Evolutionary conservation across 768 basidiomycete genomes (phyloP), one percentile per base, ranked within the genome.

Genomic region (Pisolithus albus): DNA sequence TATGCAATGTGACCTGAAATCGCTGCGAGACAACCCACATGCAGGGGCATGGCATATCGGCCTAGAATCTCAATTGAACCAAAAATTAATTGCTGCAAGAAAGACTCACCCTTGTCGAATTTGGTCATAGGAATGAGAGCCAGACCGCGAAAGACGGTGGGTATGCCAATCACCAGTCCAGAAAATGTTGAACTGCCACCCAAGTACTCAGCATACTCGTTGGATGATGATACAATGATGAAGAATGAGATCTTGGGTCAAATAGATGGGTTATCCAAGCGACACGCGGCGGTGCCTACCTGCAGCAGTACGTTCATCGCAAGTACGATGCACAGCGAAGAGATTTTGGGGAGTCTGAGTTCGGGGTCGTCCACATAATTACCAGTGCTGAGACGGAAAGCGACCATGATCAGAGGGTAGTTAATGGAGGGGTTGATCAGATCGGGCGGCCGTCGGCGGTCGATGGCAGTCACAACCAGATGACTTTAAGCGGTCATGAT

Each of bases 181-280:
- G 83, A 81, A 61, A 87, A 88, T 0, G 81, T 82, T n/a, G 81
- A 70, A n/a, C 70, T 76, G 16, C 84, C 85, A 21, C 83, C 83
- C 7, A 86, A 69, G 56, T 77, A 70, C 52, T 79, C 72, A 0
- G 82, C 79, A 59, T 87, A 86, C 47, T 72, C 70, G 58, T 77
- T 80, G 1, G 83, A 80, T 1, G 84, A 83, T 2, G 84, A 82
- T 4, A 87, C 80, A 39, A 84, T 72, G 51, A 85, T 77, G 64
- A 84, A 87, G 67, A 86, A 86, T 0, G 81, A 78, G 5, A 82
- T 61, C 85, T 86, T 50, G 32, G 23, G n/a, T 16, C 13, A 18
- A 7, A 38, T 3, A 8, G 28, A 1, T 23, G 26, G 26, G 37
- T 1, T 15, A 3, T 34, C 13, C 1, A 34, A 15, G 34, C 34